A percentile compares a stretch with the other conserved stretches of the same genome.
Conservation (phyloP, 179 eudicot species). For the Silene noctiflora region DNA sequence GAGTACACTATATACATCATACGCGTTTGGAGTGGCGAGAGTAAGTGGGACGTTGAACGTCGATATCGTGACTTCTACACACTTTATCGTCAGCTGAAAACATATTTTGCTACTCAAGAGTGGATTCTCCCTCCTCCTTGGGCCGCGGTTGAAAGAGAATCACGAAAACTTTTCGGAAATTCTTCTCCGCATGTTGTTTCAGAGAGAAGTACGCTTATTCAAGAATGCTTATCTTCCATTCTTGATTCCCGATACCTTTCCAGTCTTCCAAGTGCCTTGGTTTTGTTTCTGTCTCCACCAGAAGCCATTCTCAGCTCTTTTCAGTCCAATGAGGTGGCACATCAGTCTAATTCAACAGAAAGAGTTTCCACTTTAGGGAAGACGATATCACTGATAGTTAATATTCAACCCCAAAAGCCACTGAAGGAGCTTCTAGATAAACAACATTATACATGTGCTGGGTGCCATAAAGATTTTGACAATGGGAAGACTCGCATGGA, state of each 20-base stretch:
- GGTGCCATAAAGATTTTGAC: constrained; percentile 77
- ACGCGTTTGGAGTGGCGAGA: constrained; percentile 58
- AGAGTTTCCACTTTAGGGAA: constrained; percentile 51
- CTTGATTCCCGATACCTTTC: constrained; percentile 42
- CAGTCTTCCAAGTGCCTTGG: constrained; percentile 48
- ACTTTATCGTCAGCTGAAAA: constrained; percentile 61
- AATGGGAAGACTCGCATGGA: constrained; percentile 67
- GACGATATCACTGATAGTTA: constrained; percentile 74
- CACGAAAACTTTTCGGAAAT: constrained; percentile 79
- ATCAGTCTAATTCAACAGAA: constrained; percentile 30
- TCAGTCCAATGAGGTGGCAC: constrained; percentile 33
- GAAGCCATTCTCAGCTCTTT: constrained; percentile 44
- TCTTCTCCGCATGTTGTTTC: constrained; percentile 77
- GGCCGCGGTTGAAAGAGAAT: constrained; percentile 71
- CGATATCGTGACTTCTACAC: constrained; percentile 90
- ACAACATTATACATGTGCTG: constrained; percentile 85
- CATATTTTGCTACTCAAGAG: constrained; percentile 54
- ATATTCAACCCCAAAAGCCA: constrained; percentile 56
- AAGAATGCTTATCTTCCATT: constrained; percentile 74
- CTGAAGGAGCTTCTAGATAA: constrained; percentile 67
- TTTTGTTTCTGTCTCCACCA: constrained; percentile 72
- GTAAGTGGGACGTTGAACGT: constrained; percentile 82
- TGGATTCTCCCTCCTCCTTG: constrained; percentile 81
- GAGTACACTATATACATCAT: constrained; percentile 78
- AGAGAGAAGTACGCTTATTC: constrained; percentile 80